Evolutionary conservation across 108 stramenopile genomes (phyloP).

Genomic region (Mediolabrus comicus): DNA sequence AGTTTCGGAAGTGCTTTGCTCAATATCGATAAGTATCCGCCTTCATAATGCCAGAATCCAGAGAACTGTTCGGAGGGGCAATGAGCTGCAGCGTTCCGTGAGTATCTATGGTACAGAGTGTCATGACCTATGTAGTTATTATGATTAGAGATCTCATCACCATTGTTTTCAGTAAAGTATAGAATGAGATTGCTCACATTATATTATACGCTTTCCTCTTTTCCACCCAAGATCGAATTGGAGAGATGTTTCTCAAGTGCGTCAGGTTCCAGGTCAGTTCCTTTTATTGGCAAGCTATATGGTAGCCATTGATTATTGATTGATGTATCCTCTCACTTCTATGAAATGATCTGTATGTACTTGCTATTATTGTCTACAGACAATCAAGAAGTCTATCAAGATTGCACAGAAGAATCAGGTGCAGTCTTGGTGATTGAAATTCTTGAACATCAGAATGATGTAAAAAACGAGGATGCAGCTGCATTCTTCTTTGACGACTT

Average conservation of each 20-base stretch:
- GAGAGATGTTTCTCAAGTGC: conserved; percentile 65
- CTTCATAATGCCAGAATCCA: not conserved
- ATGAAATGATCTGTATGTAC: not conserved
- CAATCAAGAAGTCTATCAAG: conserved; percentile 79
- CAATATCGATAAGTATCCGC: too few species aligned
- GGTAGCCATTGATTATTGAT: not conserved
- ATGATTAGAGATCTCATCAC: too few species aligned
- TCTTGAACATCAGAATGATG: conserved; percentile 47
- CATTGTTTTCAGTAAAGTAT: too few species aligned
- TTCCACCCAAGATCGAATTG: conserved; percentile 15
- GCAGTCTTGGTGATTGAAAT: conserved; percentile 67
- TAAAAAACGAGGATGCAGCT: conserved; percentile 46
- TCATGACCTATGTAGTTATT: too few species aligned
- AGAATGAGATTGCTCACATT: not conserved
- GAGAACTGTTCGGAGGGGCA: not conserved
- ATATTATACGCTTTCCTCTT: not conserved
- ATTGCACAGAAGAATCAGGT: conserved; percentile 42
- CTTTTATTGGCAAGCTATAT: not conserved
- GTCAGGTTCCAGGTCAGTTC: conserved; percentile 67
- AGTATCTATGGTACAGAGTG: too few species aligned
- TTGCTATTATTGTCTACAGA: conserved; percentile 12
- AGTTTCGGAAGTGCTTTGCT: too few species aligned
- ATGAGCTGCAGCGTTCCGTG: not conserved
- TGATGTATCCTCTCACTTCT: not conserved
- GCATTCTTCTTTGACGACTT: conserved; percentile 69